Evolutionary conservation across 139 green algal genomes (phyloP), one percentile per base, ranked within the genome.

Genomic region (Asterochloris erici): DNA sequence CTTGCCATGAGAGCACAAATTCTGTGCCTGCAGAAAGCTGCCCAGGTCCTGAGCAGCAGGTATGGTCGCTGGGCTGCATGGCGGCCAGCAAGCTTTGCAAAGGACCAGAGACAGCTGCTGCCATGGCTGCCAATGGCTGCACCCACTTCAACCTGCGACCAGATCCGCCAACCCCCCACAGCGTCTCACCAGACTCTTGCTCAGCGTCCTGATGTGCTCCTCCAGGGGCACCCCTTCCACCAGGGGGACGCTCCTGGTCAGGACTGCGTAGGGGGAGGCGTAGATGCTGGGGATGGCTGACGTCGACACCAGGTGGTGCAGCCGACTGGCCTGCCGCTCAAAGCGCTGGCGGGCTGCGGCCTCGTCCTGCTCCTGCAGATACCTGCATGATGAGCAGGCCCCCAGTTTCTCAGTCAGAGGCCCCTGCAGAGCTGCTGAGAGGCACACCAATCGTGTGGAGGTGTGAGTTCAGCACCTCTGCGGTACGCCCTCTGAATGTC

Each of bases 221-320:
- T 95, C 91, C 21, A 95, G 73, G 12, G 89, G 79, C 14, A 81
- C 68, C 0, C 88, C 90, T n/a, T 81, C 84, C 38, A 95, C 85
- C 16, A 89, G 62, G 21, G 88, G 87, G 54, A 90, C 70, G 17
- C 63, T 86, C 62, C 86, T 88, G 0, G 86, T 87, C 13, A 86
- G 83, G 0, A 85, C 74, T 11, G 85, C 85, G 73, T 90, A 90
- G n/a, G 90, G 88, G 9, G 88, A 91, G 66, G 79, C 89, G 81
- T 93, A 94, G 23, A 95, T 90, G 78, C 90, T 86, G 12, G 91
- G 88, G 47, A 85, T 82, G 17, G 27, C 73, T 17, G 47, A 14
- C 1, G 91, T 94, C 16, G 89, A 93, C 4, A 92, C 74, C 63
- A 93, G 82, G 88, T 93, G 90, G 82, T 93, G 91, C 82, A 93